Percentiles rank a stretch among this genome's conserved stretches.
Evolutionary conservation across 177 flowering plant genomes (phyloP).

Genomic region (Vitis hybrid): DNA sequence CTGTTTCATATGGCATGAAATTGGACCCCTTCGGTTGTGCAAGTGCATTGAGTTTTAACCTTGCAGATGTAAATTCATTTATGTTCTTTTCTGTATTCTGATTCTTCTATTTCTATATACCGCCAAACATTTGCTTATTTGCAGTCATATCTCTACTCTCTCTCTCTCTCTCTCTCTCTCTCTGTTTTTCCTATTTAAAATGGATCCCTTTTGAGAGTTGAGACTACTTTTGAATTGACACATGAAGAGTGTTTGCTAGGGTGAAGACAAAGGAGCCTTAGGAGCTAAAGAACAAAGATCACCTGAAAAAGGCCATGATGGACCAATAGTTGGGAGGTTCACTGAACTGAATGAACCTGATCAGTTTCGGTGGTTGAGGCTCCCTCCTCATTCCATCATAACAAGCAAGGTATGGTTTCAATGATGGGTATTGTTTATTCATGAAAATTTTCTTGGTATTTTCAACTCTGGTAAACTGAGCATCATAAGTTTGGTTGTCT

Average conservation of each 20-base stretch:
- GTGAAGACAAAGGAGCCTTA: conserved; percentile 17
- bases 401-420: conserved; percentile 16
- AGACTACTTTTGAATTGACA: not conserved
- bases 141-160: too few relatives aligned
- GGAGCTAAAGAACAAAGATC: conserved; percentile 18
- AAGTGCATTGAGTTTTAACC: not conserved
- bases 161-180: too few relatives aligned
- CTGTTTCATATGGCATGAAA: not conserved
- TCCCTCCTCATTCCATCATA: not conserved
- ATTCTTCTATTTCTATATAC: not conserved
- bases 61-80: not conserved
- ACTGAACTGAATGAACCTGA: conserved; percentile 31
- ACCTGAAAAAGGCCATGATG: conserved; percentile 20
- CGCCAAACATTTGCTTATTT: not conserved
- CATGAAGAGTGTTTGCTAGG: conserved; percentile 12
- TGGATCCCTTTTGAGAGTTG: not conserved
- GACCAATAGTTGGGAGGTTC: conserved; percentile 27
- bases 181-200: not conserved
- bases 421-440: not conserved
- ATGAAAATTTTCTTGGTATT: too few relatives aligned
- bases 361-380: conserved; percentile 25
- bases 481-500: too few relatives aligned
- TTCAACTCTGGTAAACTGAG: too few relatives aligned
- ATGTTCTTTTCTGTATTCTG: not conserved
- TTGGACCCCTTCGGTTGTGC: not conserved